These are phyloP conservation scores for Postia placenta DNA, from an alignment of 768 basidiomycete species.

Conservation along the genomic window DNA sequence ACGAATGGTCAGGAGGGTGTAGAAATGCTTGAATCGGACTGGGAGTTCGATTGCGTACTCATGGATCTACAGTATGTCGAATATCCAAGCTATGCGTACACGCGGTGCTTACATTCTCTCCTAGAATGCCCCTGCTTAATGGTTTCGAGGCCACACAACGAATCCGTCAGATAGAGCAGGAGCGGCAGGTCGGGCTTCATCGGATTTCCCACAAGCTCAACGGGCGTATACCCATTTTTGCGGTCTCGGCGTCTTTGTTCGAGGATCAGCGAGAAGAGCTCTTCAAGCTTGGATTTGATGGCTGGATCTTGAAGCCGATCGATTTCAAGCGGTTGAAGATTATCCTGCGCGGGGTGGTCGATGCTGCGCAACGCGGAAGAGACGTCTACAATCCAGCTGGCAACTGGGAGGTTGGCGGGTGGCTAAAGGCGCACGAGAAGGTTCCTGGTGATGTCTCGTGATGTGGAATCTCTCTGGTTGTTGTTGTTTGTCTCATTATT, in stretches of 20 bases:
- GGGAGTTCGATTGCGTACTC: conserved; percentile 62
- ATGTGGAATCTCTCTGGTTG: not conserved
- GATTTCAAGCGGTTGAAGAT: conserved; percentile 61
- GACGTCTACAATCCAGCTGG: conserved; percentile 49
- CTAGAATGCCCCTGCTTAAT: conserved; percentile 75
- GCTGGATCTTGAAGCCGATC: conserved; percentile 82
- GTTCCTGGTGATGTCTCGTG: not conserved
- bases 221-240: conserved; percentile 72
- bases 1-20: conserved; percentile 76
- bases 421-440: conserved; percentile 31
- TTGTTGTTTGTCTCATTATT: not conserved
- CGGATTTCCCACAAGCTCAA: conserved; percentile 45
- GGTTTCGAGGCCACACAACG: conserved; percentile 63
- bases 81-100: not conserved
- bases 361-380: conserved; percentile 39
- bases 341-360: conserved; percentile 55
- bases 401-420: conserved; percentile 61
- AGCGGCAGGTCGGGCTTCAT: conserved; percentile 8
- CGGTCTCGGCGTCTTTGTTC: conserved; percentile 68
- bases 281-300: conserved; percentile 56
- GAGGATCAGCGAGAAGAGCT: conserved; percentile 54
- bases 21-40: conserved; percentile 50
- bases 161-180: conserved; percentile 57
- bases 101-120: not conserved
- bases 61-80: conserved; percentile 76